Evolutionary conservation across 768 basidiomycete species (phyloP).

Genomic region (Udeniomyces megalosporus): DNA sequence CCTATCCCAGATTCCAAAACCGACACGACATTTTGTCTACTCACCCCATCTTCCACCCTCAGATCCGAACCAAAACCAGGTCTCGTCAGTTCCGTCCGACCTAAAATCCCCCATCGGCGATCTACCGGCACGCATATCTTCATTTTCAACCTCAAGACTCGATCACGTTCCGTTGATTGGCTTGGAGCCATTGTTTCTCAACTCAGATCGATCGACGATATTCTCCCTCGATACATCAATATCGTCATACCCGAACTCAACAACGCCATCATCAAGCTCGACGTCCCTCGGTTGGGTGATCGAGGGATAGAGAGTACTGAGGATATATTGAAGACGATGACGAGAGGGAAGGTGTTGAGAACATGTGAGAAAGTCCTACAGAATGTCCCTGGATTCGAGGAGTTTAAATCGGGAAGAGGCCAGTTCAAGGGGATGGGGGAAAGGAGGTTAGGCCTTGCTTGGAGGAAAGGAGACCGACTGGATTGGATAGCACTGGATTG

Average conservation of each 20-base stretch:
- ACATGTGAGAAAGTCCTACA: not conserved
- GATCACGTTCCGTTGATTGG: constrained; percentile 14
- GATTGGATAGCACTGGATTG: constrained; percentile 10
- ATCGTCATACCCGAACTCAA: constrained; percentile 10
- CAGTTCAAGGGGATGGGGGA: not conserved
- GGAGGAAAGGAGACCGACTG: constrained; percentile 10
- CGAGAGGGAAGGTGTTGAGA: not conserved
- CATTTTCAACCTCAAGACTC: constrained; percentile 13
- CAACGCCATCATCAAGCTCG: constrained; percentile 7
- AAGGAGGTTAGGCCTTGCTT: constrained; percentile 1
- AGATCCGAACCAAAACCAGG: not conserved
- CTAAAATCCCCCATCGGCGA: not conserved
- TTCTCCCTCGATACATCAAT: constrained; percentile 8
- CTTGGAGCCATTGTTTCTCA: constrained; percentile 7
- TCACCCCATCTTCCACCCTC: constrained; percentile 5
- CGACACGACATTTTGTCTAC: constrained; percentile 10
- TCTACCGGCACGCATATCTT: constrained; percentile 11
- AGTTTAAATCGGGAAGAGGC: not conserved
- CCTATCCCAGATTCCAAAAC: constrained; percentile 11
- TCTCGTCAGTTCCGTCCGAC: not conserved
- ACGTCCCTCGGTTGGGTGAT: constrained; percentile 5
- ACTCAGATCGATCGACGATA: not conserved
- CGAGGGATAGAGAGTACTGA: constrained; percentile 11
- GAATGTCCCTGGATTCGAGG: constrained; percentile 4
- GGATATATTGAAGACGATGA: not conserved